These are phyloP conservation scores for Xylariaceae sp. DNA, from an alignment of 2,329 filamentous ascomycete species.

Conservation along the genomic window DNA sequence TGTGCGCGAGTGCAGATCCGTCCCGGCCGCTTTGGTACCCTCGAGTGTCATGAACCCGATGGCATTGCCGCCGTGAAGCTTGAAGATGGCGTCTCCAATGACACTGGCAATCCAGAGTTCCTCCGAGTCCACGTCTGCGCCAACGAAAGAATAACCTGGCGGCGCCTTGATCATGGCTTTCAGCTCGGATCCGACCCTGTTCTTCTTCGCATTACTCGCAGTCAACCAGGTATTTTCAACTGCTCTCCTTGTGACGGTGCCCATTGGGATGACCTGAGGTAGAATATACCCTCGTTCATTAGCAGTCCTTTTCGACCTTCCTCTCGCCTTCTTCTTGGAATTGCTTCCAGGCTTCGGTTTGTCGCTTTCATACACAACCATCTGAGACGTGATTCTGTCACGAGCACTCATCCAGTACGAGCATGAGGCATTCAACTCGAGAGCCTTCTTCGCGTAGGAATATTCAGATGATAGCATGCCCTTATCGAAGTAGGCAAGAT, in stretches of 20 bases:
- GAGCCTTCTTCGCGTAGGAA: conserved; percentile 81
- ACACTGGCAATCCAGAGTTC: conserved; percentile 98
- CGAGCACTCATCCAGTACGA: conserved; percentile 98
- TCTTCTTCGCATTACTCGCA: conserved; percentile 92
- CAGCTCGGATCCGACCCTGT: conserved; percentile 90
- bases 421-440: conserved; percentile 98
- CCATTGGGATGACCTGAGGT: conserved; percentile 96
- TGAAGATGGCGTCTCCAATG: conserved; percentile 89
- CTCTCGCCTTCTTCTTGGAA: conserved; percentile 9
- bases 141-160: conserved; percentile 85
- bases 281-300: conserved; percentile 68
- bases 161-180: conserved; percentile 96
- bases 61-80: conserved; percentile 90
- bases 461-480: conserved; percentile 83
- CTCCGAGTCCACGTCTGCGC: conserved; percentile 94
- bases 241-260: conserved; percentile 85
- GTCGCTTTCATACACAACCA: conserved; percentile 81
- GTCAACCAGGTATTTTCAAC: conserved; percentile 99
- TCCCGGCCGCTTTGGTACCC: conserved; percentile 88
- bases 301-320: conserved; percentile 12
- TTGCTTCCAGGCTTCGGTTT: conserved; percentile 18
- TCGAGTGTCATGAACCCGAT: conserved; percentile 99
- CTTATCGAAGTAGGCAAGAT: conserved; percentile 84
- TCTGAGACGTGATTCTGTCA: conserved; percentile 87
- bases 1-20: conserved; percentile 89